Conservation (phyloP, 2,329 filamentous ascomycete genomes). For the Pseudocercospora ulei region DNA sequence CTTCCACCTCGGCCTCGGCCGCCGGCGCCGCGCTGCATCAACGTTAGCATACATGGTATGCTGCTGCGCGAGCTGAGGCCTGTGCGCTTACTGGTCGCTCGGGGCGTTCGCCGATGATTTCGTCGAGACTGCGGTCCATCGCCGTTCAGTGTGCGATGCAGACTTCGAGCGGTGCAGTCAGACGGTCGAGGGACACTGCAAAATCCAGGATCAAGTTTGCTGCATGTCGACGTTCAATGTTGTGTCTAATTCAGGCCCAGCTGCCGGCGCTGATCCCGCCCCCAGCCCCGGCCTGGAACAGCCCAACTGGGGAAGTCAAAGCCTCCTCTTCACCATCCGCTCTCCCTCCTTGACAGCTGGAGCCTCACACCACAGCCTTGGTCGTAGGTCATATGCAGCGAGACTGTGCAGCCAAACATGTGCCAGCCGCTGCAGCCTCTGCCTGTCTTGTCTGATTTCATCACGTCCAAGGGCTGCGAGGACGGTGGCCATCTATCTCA, state of each 20-base stretch:
- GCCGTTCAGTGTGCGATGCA: not conserved
- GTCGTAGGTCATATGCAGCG: slow-evolving; percentile 50
- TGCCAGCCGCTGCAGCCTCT: not conserved
- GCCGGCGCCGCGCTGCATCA: slow-evolving; percentile 23
- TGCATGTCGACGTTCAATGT: slow-evolving; percentile 1
- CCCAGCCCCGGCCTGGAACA: too few relatives aligned
- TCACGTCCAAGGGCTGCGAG: slow-evolving; percentile 34
- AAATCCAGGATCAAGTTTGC: slow-evolving; percentile 1
- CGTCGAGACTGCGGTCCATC: slow-evolving; percentile 57
- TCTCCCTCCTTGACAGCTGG: slow-evolving; percentile 22
- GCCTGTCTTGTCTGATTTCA: slow-evolving; percentile 1
- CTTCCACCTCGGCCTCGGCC: slow-evolving; percentile 24
- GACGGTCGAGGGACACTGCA: not conserved
- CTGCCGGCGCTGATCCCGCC: too few relatives aligned
- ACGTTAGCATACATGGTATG: not conserved
- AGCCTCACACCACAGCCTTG: slow-evolving; percentile 41
- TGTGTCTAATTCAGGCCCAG: too few relatives aligned
- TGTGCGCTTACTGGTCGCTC: slow-evolving; percentile 36
- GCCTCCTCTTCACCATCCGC: slow-evolving; percentile 1
- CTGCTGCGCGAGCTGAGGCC: slow-evolving; percentile 10
- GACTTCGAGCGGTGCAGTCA: not conserved
- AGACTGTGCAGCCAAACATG: slow-evolving; percentile 35
- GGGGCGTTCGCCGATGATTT: slow-evolving; percentile 54
- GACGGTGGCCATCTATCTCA: slow-evolving; percentile 43
- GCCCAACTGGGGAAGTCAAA: not conserved